A percentile compares a stretch with the other conserved stretches of the same genome.
Evolutionary conservation across 345 rosid species (phyloP).

Genomic region (Zanthoxylum bungeanum): DNA sequence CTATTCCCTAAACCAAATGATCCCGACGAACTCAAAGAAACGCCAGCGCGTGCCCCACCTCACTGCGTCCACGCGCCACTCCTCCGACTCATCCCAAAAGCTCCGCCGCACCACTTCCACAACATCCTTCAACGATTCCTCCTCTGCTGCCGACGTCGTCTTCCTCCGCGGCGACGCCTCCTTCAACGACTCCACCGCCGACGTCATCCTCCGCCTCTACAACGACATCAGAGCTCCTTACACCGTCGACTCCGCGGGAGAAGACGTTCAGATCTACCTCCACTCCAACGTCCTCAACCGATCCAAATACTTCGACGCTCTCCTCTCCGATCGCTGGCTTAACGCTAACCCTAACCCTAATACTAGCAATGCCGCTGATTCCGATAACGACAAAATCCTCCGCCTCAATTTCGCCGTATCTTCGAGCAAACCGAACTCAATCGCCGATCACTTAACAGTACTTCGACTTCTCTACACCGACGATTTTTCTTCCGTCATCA

Average conservation of each 20-base stretch:
- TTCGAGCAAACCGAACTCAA: conserved; percentile 22
- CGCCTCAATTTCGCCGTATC: conserved; percentile 31
- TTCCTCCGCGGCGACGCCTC: not conserved
- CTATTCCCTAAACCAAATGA: not conserved
- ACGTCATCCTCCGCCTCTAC: conserved; percentile 43
- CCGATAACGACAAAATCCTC: conserved; percentile 4
- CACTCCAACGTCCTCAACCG: conserved; percentile 54
- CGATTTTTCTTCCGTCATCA: conserved; percentile 35
- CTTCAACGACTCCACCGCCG: conserved; percentile 51
- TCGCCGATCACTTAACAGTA: conserved; percentile 38
- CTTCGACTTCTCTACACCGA: conserved; percentile 50
- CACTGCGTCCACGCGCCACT: conserved; percentile 21
- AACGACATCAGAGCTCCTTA: conserved; percentile 20
- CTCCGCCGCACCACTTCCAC: conserved; percentile 37
- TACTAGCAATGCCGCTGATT: not conserved
- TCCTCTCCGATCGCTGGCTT: conserved; percentile 64
- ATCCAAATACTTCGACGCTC: conserved; percentile 59
- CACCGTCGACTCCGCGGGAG: conserved; percentile 11
- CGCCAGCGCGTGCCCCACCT: conserved; percentile 35
- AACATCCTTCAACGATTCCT: conserved; percentile 4
- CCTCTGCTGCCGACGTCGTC: not conserved
- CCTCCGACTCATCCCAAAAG: conserved; percentile 30
- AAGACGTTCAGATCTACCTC: conserved; percentile 50
- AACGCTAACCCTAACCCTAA: not conserved
- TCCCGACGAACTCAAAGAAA: conserved; percentile 32